Evolutionary conservation across 2,329 filamentous ascomycete species (phyloP), one percentile per base, ranked within the genome.

Genomic region (Aspergillus udagawae): DNA sequence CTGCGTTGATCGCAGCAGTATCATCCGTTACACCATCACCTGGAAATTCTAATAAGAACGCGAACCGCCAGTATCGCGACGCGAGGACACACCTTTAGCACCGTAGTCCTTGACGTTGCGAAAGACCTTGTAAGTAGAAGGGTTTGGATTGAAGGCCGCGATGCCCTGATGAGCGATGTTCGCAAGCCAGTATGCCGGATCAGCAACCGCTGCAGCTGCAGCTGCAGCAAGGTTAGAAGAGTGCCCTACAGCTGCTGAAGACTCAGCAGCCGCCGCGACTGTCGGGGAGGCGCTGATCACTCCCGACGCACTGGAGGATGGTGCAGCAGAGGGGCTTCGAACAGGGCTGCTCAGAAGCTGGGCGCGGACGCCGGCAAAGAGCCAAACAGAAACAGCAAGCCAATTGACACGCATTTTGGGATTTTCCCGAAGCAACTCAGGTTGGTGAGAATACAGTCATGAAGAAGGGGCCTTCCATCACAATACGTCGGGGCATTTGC

Each of bases 11-110:
- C 4, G 83, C 83, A 9, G 72, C 78, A 17, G 83, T 85, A 60
- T 86, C 81, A 60, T 83, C 81, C n/a, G 77, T 78, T 3, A 79
- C 72, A 27, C 79, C 79, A 61, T 80, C 77, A 54, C 77, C 78
- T 70, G 66, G 66, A 14, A 5, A 25, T 29, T 20, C 4, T 2
- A 20, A 25, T 44, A 12, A 45, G 42, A 49, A 28, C 17, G 20
- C 10, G 28, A 14, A 27, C 9, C 41, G n/a, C 8, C 25, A 48
- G 17, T 20, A n/a, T 12, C 28, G 20, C 7, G 28, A 38, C 53
- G n/a, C 8, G 14, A 17, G 1, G 20, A 32, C 50, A 38, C 44
- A 68, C 70, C 70, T 61, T 60, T 64, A 20, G 70, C 70, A 28
- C 70, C 70, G 50, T 71, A 72, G 54, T 72, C 69, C 51, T 62